These are phyloP conservation scores for Mortierella sp. DNA, from an alignment of 371 early-diverging fungal genomes.

Conservation along the genomic window DNA sequence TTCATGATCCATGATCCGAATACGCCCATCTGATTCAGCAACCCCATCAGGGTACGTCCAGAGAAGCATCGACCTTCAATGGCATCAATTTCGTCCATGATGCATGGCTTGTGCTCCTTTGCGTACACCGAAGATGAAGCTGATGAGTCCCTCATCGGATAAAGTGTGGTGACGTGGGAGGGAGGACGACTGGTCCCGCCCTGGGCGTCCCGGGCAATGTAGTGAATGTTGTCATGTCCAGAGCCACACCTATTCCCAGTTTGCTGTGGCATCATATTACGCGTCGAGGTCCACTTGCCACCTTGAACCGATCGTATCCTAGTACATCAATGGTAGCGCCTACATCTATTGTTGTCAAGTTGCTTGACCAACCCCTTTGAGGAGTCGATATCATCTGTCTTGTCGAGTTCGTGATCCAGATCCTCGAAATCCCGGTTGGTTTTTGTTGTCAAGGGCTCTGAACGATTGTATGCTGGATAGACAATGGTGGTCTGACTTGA, in stretches of 20 bases:
- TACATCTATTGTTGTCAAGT: conserved; percentile 95
- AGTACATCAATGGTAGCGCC: too few relatives aligned
- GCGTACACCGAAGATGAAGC: conserved; percentile 99
- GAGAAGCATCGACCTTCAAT: conserved; percentile 99
- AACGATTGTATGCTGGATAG: too few relatives aligned
- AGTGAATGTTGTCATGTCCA: conserved; percentile 99
- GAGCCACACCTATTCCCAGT: conserved; percentile 97
- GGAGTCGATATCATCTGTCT: conserved; percentile 98
- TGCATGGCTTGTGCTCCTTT: conserved; percentile 98
- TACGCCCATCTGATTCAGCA: conserved; percentile 99
- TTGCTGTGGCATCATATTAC: conserved; percentile 98
- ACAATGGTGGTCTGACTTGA: too few relatives aligned
- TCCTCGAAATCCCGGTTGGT: conserved; percentile 82
- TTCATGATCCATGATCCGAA: conserved; percentile 95
- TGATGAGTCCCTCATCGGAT: too few relatives aligned
- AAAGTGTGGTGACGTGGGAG: too few relatives aligned
- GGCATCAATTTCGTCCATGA: conserved; percentile 99
- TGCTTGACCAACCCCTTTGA: conserved; percentile 99
- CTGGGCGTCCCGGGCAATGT: conserved; percentile 99
- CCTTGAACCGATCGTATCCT: too few relatives aligned
- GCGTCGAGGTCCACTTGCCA: conserved; percentile 98
- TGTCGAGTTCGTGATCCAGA: conserved; percentile 81
- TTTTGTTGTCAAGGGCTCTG: too few relatives aligned
- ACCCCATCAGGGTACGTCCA: conserved; percentile 99
- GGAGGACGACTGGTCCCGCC: too few relatives aligned